These are phyloP conservation scores for Trichoderma atroviride DNA, from an alignment of 2,329 filamentous ascomycete genomes.

Conservation along the genomic window DNA sequence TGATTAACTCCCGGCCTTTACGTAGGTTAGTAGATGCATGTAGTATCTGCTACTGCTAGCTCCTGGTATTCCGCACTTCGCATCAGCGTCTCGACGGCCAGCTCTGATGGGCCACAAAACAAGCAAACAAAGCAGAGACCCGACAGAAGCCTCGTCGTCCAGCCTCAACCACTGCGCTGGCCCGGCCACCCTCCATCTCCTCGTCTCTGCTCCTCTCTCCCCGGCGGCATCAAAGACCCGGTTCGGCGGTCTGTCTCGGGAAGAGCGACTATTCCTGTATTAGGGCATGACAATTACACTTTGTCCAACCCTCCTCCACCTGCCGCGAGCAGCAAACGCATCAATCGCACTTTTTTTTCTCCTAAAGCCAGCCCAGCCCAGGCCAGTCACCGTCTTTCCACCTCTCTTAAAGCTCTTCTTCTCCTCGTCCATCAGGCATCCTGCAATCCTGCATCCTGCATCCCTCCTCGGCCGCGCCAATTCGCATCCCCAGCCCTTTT, in stretches of 20 bases:
- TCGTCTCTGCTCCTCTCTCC: neutral
- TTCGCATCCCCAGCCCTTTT: neutral
- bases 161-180: constrained; percentile 17
- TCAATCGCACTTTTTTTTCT: constrained; percentile 20
- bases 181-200: constrained; percentile 21
- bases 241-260: constrained; percentile 25
- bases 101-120: constrained; percentile 3
- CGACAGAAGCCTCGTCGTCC: neutral
- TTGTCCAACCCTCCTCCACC: constrained; percentile 24
- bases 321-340: constrained; percentile 24
- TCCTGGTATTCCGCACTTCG: neutral
- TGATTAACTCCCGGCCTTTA: neutral
- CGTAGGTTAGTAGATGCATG: neutral
- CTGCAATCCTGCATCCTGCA: neutral
- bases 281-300: constrained; percentile 23
- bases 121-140: neutral
- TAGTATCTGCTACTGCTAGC: neutral
- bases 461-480: constrained; percentile 2
- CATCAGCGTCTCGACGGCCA: neutral
- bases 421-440: neutral
- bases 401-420: neutral
- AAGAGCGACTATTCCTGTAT: constrained; percentile 24
- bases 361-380: constrained; percentile 1
- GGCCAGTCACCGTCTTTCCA: constrained; percentile 20
- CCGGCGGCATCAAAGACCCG: neutral